Conservation (phyloP, 176 grass and related monocot genomes). For the Avena insularis region DNA sequence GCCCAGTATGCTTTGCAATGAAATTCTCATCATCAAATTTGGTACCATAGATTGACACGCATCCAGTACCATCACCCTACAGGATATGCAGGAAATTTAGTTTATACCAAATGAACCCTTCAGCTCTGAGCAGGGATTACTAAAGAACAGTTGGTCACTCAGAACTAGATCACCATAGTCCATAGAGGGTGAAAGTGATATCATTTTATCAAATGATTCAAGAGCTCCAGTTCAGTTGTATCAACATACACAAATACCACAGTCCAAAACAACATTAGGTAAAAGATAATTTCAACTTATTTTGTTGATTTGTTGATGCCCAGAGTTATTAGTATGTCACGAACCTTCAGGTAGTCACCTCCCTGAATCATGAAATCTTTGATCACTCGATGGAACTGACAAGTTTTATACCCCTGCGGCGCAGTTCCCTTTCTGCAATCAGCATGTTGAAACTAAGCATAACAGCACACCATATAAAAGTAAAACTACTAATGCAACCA, state of each 20-base stretch:
- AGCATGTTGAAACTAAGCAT: slow-evolving; percentile 27
- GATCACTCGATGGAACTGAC: slow-evolving; percentile 96
- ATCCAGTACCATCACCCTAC: slow-evolving; percentile 94
- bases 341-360: slow-evolving; percentile 96
- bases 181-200: background rate
- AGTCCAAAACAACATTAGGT: background rate
- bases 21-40: slow-evolving; percentile 99
- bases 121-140: slow-evolving; percentile 18
- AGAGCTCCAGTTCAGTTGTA: background rate
- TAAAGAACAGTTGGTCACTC: background rate
- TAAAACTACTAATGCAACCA: background rate
- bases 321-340: slow-evolving; percentile 17
- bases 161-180: background rate
- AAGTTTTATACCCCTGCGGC: slow-evolving; percentile 85
- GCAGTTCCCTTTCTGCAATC: slow-evolving; percentile 69
- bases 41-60: slow-evolving; percentile 80
- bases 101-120: background rate
- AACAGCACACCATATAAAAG: background rate
- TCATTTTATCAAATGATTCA: slow-evolving; percentile 6
- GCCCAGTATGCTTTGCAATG: slow-evolving; percentile 90
- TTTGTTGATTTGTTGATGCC: slow-evolving; percentile 11
- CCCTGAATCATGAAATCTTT: slow-evolving; percentile 99
- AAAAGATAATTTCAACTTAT: slow-evolving; percentile 7
- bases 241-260: background rate
- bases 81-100: slow-evolving; percentile 33